These are phyloP conservation scores for Penicillium sp. DNA, from an alignment of 2,329 filamentous ascomycete species.

Conservation along the genomic window DNA sequence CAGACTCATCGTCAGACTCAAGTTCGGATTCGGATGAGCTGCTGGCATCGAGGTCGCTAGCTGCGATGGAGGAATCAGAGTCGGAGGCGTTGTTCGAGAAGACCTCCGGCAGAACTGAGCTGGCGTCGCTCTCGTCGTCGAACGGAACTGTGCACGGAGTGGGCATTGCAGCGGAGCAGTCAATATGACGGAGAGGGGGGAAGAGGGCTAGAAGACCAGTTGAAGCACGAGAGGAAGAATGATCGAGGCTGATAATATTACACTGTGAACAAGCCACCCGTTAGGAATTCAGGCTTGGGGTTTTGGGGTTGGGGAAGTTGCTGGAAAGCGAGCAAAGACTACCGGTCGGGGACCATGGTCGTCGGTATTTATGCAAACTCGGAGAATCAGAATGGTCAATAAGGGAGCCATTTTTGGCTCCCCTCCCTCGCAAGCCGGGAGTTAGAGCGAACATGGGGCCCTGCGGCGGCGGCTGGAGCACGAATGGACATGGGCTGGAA, in stretches of 20 bases:
- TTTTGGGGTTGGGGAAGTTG: too few species aligned
- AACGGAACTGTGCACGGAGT: slow-evolving; percentile 1
- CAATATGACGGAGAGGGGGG: too few species aligned
- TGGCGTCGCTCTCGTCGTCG: slow-evolving; percentile 21
- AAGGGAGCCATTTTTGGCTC: slow-evolving; percentile 14
- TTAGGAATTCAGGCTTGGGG: too few species aligned
- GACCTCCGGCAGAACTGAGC: slow-evolving; percentile 14
- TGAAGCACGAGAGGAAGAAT: too few species aligned
- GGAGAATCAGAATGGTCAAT: slow-evolving; percentile 14
- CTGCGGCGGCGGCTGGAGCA: slow-evolving; percentile 7
- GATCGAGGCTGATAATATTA: slow-evolving; percentile 1
- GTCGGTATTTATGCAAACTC: slow-evolving; percentile 19
- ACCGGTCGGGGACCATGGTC: slow-evolving; percentile 9
- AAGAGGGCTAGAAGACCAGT: too few species aligned
- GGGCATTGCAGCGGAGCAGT: slow-evolving; percentile 7
- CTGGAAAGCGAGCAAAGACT: slow-evolving; percentile 11
- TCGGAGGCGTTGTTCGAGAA: slow-evolving; percentile 20
- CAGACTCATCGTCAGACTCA: slow-evolving; percentile 12
- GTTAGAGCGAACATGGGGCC: slow-evolving; percentile 11
- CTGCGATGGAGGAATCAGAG: slow-evolving; percentile 3
- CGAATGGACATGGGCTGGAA: slow-evolving; percentile 6
- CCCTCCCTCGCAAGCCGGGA: slow-evolving; percentile 8
- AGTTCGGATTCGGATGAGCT: slow-evolving; percentile 17
- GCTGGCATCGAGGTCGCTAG: slow-evolving; percentile 5
- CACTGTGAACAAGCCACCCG: too few species aligned